Conservation (phyloP, 1,284 basidiomycete species). For the Pterulicium gracile region DNA sequence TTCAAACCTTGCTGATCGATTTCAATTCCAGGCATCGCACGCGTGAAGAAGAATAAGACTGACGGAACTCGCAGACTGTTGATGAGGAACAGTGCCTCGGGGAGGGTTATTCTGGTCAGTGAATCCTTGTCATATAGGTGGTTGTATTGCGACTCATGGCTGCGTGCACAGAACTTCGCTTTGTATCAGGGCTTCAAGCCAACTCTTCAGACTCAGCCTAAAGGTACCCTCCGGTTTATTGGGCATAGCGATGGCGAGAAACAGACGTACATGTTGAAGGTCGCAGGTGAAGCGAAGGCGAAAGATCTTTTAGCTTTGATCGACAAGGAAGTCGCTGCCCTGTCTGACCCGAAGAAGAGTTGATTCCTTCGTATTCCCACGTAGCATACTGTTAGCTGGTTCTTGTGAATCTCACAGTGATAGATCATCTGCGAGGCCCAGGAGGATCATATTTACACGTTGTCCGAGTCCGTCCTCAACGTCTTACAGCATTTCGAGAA, state of each 20-base stretch:
- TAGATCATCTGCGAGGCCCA: too few species aligned
- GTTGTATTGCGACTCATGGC: neutral
- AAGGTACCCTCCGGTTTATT: neutral
- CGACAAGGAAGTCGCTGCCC: neutral
- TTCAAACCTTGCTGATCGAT: too few species aligned
- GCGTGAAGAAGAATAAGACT: neutral
- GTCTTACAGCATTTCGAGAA: too few species aligned
- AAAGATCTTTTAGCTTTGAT: neutral
- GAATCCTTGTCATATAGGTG: neutral
- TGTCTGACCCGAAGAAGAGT: too few species aligned
- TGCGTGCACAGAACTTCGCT: neutral
- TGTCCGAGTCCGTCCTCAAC: too few species aligned
- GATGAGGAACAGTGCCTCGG: neutral
- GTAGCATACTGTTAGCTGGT: too few species aligned
- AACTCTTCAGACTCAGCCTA: neutral
- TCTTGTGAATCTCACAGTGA: too few species aligned
- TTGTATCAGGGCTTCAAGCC: neutral
- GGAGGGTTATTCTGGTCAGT: neutral
- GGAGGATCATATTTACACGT: too few species aligned
- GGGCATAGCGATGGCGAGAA: neutral
- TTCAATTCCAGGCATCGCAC: neutral
- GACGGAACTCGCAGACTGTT: neutral
- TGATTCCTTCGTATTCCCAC: too few species aligned
- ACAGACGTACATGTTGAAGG: neutral
- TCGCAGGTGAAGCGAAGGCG: neutral